Evolutionary conservation across 1,139 yeast genomes (phyloP), one percentile per base, ranked within the genome.

Genomic region (Hansenula sp.): DNA sequence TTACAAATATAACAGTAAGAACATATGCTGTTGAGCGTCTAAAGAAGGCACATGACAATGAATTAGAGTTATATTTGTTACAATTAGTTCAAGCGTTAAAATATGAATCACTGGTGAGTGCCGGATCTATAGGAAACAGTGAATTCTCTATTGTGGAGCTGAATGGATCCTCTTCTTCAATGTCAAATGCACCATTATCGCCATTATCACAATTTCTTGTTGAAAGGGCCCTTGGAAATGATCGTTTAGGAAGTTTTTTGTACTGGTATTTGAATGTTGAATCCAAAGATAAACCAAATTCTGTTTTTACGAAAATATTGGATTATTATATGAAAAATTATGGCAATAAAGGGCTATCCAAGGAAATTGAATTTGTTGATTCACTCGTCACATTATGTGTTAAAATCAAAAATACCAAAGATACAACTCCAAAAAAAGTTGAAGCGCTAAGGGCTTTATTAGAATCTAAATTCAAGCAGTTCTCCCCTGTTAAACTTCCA

Each of bases 221-320:
- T 38, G 81, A 81, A 30, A 72, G 93, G 41, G 83, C 96, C 0
- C 72, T 84, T 1, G 71, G 76, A 25, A 85, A 84, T 58, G 77
- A 77, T 21, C 69, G 76, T 16, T 67, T 93, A 30, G 95, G 96
- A 0, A 90, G 84, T 58, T 89, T 77, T 59, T 81, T 93, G 50
- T 91, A 89, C 60, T 93, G 99, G 98, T 89, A 84, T 58, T 77
- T 93, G 41, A 84, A 83, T 53, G 96, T 94, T 1, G 97, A 91
- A 58, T 78, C 88, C 32, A 84, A 81, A 53, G 96, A 89, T 52
- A 84, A 81, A 33, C 67, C 67, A 3, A 64, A 59, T 39, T 56
- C 70, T 10, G 56, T 62, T 16, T 65, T 66, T 41, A 51, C 50
- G 34, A 58, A 49, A 30, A 66, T 69, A 11, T 45, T 68, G 37